Conservation (phyloP, 257 asterid species). For the Capsicum rhomboideum region DNA sequence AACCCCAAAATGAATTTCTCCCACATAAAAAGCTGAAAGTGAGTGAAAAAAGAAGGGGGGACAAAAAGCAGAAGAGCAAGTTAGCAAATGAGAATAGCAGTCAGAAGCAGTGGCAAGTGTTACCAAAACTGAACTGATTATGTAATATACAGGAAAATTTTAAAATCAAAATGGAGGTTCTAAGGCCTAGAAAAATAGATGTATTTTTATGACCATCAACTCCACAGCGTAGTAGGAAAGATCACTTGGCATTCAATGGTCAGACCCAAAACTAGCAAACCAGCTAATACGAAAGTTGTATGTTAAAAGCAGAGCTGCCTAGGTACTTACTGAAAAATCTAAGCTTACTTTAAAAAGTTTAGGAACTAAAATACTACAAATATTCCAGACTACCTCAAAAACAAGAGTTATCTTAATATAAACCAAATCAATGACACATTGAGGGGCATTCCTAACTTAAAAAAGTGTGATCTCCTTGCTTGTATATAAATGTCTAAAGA, state of each 20-base stretch:
- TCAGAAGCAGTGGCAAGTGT: neutral
- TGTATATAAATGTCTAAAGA: neutral
- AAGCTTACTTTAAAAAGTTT: neutral
- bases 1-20: slow-evolving; percentile 8
- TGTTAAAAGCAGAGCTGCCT: neutral
- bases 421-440: neutral
- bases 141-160: neutral
- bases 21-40: slow-evolving; percentile 5
- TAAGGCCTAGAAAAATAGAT: neutral
- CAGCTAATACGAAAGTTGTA: neutral
- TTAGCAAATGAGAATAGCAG: neutral
- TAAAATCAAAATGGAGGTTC: neutral
- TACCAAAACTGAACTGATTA: neutral
- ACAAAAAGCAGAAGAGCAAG: neutral
- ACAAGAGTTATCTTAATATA: neutral
- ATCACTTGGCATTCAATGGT: neutral
- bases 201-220: neutral
- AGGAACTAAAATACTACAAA: neutral
- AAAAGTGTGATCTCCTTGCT: neutral
- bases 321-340: neutral
- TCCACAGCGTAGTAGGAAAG: neutral
- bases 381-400: neutral
- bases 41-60: neutral
- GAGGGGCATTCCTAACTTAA: neutral
- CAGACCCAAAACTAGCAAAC: neutral